Conservation (phyloP, 169 alveolate genomes). For the Plasmodium knowlesi region DNA sequence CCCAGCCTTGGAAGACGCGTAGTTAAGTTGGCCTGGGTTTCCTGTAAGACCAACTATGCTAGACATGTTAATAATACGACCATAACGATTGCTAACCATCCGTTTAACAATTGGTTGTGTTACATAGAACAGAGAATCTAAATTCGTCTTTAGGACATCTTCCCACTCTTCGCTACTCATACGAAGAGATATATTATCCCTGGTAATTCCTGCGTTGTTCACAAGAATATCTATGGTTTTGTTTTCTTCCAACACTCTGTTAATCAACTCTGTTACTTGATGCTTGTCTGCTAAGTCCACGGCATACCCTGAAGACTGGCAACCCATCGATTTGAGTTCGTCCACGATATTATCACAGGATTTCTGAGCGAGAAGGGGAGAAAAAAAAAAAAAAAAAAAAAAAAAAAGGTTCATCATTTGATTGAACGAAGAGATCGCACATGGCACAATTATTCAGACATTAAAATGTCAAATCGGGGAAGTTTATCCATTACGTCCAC, state of each 20-base stretch:
- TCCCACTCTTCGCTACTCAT: constrained; percentile 93
- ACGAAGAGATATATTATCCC: constrained; percentile 88
- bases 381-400: background rate
- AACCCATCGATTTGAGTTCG: constrained; percentile 69
- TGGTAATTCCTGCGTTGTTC: constrained; percentile 93
- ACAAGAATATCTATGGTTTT: constrained; percentile 91
- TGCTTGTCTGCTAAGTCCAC: constrained; percentile 78
- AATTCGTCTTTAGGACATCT: constrained; percentile 88
- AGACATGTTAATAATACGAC: constrained; percentile 82
- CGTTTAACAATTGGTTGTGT: constrained; percentile 72
- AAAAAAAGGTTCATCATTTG: background rate
- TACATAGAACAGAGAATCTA: constrained; percentile 81
- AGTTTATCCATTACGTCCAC: background rate
- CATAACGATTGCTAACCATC: constrained; percentile 78
- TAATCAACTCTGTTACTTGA: constrained; percentile 71
- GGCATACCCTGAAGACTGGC: constrained; percentile 73
- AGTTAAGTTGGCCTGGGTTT: constrained; percentile 91
- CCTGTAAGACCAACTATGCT: constrained; percentile 91
- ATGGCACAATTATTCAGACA: background rate
- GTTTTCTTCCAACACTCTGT: constrained; percentile 56
- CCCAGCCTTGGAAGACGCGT: constrained; percentile 92
- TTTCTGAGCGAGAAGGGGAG: constrained; percentile 36
- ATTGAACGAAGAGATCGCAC: background rate
- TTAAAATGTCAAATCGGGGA: background rate
- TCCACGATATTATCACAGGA: constrained; percentile 80